phyloP scores from a whole-genome alignment of 1,284 basidiomycete species.

The Schizopora paradoxa region DNA sequence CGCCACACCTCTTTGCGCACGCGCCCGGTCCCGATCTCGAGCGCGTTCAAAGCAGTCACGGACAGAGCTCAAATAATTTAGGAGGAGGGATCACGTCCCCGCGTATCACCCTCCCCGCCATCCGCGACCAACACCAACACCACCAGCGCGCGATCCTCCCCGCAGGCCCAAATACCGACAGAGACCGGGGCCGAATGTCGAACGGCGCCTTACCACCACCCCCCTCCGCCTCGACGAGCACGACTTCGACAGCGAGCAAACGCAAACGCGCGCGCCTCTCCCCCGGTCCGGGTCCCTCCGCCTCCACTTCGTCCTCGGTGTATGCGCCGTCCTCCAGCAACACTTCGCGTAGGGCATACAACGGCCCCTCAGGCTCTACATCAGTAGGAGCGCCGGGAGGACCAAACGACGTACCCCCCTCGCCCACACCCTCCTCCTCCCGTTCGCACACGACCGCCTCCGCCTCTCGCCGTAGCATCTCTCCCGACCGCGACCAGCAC shows the following conservation, averaged over 20 bases:
- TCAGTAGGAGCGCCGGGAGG: too few species aligned
- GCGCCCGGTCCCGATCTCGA: too few species aligned
- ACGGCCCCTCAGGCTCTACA: too few species aligned
- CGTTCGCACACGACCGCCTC: neutral
- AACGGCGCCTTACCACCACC: slow-evolving; percentile 39
- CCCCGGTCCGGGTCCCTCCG: slow-evolving; percentile 24
- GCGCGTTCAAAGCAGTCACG: too few species aligned
- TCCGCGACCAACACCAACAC: slow-evolving; percentile 19
- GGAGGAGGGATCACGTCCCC: slow-evolving; percentile 18
- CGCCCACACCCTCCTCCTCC: neutral
- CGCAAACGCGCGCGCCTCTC: slow-evolving; percentile 42
- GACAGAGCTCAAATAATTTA: too few species aligned
- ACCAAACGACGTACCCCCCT: too few species aligned
- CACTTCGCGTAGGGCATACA: slow-evolving; percentile 16
- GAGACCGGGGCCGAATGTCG: slow-evolving; percentile 31
- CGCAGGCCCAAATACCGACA: slow-evolving; percentile 25
- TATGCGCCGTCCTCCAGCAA: slow-evolving; percentile 32
- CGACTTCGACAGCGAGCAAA: too few species aligned
- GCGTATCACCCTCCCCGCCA: slow-evolving; percentile 18
- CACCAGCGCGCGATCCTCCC: slow-evolving; percentile 28
- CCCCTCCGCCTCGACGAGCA: slow-evolving; percentile 32
- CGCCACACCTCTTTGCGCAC: neutral
- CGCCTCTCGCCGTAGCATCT: too few species aligned
- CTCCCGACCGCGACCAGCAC: too few species aligned
- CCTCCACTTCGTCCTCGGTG: slow-evolving; percentile 26